Conservation (phyloP, 1,139 yeast species). For the Blastobotrys elegans region DNA sequence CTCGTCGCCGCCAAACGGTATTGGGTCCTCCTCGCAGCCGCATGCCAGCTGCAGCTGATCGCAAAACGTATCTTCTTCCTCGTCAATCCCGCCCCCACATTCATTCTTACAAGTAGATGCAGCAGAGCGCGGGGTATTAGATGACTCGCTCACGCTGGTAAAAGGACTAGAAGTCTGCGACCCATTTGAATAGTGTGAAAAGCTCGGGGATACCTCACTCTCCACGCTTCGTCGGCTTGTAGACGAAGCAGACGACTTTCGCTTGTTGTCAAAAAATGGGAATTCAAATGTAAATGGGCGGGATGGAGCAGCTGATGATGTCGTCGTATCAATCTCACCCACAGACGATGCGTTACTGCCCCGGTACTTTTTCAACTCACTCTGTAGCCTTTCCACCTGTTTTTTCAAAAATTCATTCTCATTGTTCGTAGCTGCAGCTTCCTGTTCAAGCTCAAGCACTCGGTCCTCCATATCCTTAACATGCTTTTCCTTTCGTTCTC, state of each 20-base stretch:
- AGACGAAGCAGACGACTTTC: background rate
- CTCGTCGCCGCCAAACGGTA: slow-evolving; percentile 41
- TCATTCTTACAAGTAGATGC: background rate
- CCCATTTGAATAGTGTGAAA: slow-evolving; percentile 4
- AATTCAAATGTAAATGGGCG: slow-evolving; percentile 39
- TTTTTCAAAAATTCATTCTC: slow-evolving; percentile 71
- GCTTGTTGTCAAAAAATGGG: slow-evolving; percentile 32
- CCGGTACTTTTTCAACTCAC: slow-evolving; percentile 57
- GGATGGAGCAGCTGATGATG: slow-evolving; percentile 1
- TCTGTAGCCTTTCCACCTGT: slow-evolving; percentile 71
- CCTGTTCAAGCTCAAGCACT: slow-evolving; percentile 64
- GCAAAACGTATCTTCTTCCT: slow-evolving; percentile 47
- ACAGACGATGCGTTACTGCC: background rate
- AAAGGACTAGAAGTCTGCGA: slow-evolving; percentile 7
- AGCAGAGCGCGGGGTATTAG: slow-evolving; percentile 4
- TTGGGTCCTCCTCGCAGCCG: slow-evolving; percentile 58
- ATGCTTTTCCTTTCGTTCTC: slow-evolving; percentile 88
- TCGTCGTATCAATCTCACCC: background rate
- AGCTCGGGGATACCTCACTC: background rate
- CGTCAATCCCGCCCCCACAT: background rate
- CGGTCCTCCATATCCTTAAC: slow-evolving; percentile 82
- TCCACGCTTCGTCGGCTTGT: background rate
- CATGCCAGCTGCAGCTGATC: slow-evolving; percentile 72
- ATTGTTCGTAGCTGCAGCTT: slow-evolving; percentile 55
- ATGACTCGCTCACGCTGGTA: slow-evolving; percentile 7